Percentiles rank a stretch among this genome's conserved stretches.
Conservation (phyloP, 768 basidiomycete species). For the Termitomyces bulborhizus region DNA sequence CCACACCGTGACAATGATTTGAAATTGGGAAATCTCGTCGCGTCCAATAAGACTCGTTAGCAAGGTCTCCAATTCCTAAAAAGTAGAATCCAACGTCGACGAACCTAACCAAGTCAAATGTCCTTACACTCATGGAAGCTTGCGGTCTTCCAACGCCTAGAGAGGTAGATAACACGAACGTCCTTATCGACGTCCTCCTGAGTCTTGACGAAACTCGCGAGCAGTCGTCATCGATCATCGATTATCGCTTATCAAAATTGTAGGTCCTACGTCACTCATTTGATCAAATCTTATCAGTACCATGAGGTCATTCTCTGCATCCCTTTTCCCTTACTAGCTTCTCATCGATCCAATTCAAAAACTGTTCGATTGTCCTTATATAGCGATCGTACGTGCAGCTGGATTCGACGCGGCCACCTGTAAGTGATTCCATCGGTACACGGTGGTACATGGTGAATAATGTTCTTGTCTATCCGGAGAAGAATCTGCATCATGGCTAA, state of each 20-base stretch:
- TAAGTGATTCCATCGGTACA: conserved; percentile 50
- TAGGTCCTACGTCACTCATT: conserved; percentile 16
- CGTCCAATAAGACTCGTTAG: not conserved
- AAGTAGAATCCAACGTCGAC: not conserved
- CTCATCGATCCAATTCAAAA: too few species aligned
- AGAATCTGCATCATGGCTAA: not conserved
- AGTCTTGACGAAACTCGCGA: conserved; percentile 47
- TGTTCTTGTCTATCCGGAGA: conserved; percentile 5
- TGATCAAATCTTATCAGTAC: too few species aligned
- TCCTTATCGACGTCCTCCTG: conserved; percentile 39
- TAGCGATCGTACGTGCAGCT: conserved; percentile 53
- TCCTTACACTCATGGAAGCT: conserved; percentile 13
- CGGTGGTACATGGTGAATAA: conserved; percentile 53
- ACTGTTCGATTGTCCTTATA: too few species aligned
- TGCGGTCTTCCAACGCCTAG: too few species aligned
- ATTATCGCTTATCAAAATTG: conserved; percentile 60
- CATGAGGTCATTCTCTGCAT: not conserved
- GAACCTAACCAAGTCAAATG: conserved; percentile 26
- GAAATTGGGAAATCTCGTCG: not conserved
- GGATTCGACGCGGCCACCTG: conserved; percentile 56
- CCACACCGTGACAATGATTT: not conserved
- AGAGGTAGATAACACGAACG: conserved; percentile 35
- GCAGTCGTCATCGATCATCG: not conserved
- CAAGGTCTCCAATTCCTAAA: not conserved
- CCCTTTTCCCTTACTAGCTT: too few species aligned